Evolutionary conservation across 2,329 filamentous ascomycete species (phyloP), one percentile per base, ranked within the genome.

Genomic region (Botrytis paeoniae): DNA sequence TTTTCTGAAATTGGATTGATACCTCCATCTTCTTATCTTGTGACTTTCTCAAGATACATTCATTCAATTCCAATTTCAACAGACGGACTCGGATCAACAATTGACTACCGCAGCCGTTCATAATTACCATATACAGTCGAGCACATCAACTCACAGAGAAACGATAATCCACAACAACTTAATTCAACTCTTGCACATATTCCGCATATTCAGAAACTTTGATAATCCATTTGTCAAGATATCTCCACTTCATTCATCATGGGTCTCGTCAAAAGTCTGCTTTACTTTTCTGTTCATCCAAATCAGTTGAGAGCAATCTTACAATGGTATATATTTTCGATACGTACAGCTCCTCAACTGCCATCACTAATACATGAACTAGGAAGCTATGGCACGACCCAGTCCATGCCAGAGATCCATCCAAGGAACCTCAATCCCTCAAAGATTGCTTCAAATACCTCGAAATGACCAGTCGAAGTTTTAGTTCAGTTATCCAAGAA

Each of bases 371-470:
- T 51, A 45, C 12, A 57, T 37, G 12, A 16, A 16, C 66, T 80
- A 97, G 94, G 94, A 97, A 97, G 85, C 85, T 97, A 78, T 98
- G 95, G 94, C 96, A 98, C 85, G 94, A 97, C 76, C 92, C 96
- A 20, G 94, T 97, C 32, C 94, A 98, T 85, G 89, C 87, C 81
- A 93, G 95, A 81, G 88, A 97, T 80, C 87, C 89, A 76, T 85
- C 86, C 75, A 93, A 93, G 77, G 96, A 98, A 83, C 86, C 90
- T 41, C 85, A 87, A 71, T 91, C 91, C 25, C 87, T 97, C 75
- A 89, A 89, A 82, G 87, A 90, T 86, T 98, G 96, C 86, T 98
- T 97, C 85, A 85, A 92, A 76, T 93, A 92, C 82, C 89, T 99
- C 77, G 87, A 95, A 79, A 77, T 92, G 85, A 99, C 96, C 70